Conservation (phyloP, 1,139 yeast species). For the Yamadazyma siamensis region DNA sequence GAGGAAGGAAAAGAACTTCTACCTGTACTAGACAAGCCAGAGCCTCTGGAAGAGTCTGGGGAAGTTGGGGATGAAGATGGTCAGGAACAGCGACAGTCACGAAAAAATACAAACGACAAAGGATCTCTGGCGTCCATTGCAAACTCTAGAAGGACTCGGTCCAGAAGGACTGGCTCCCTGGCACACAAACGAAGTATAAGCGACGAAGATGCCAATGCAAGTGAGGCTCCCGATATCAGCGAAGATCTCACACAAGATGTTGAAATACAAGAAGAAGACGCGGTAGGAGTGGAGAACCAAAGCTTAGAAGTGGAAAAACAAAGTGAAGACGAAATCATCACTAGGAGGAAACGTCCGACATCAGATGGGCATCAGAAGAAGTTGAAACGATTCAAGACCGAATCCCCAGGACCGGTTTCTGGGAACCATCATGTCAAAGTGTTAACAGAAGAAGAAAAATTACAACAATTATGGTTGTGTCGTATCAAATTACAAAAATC, state of each 20-base stretch:
- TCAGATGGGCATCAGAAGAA: conserved; percentile 3
- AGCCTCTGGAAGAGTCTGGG: conserved; percentile 4
- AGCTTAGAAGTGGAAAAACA: conserved; percentile 12
- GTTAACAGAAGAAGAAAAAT: conserved; percentile 35
- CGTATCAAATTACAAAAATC: conserved; percentile 45
- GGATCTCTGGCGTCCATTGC: no score
- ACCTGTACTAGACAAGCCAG: no score
- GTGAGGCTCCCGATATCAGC: conserved; percentile 4
- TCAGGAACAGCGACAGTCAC: no score
- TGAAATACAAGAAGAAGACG: no score
- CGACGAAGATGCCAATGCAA: conserved; percentile 6
- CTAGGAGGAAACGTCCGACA: no score
- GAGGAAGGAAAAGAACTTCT: conserved; percentile 3
- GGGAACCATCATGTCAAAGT: conserved; percentile 5
- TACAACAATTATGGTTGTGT: conserved; percentile 48
- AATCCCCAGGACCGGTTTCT: conserved; percentile 12
- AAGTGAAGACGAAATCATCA: conserved; percentile 13
- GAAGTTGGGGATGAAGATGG: no score
- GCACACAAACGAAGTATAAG: no score
- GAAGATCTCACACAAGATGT: no score
- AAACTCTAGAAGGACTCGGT: no score
- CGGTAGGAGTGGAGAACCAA: no score
- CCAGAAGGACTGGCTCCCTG: no score
- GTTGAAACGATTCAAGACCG: conserved; percentile 14
- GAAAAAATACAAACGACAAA: no score